Evolutionary conservation across 2,329 filamentous ascomycete species (phyloP).

Genomic region (Ceratocystis smalleyi): DNA sequence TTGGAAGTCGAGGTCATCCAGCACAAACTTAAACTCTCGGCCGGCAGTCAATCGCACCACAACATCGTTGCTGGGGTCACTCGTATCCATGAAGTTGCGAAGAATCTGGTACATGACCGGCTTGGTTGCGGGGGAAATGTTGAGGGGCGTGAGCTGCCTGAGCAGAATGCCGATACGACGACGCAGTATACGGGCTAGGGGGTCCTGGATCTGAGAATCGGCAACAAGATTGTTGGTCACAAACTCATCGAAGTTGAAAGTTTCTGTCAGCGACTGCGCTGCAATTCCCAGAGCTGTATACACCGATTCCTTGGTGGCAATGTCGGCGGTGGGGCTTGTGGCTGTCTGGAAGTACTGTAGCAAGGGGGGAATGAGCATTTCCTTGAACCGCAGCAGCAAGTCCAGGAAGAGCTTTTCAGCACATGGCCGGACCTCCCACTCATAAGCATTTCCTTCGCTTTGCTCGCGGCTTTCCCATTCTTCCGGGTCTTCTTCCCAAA

Average conservation of each 20-base stretch:
- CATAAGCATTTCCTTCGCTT: constrained; percentile 68
- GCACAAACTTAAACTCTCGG: constrained; percentile 62
- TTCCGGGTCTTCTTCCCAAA: constrained; percentile 89
- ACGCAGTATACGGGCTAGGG: constrained; percentile 63
- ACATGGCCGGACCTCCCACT: constrained; percentile 83
- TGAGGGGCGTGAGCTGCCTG: constrained; percentile 76
- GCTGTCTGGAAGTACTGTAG: constrained; percentile 70
- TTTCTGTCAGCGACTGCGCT: constrained; percentile 55
- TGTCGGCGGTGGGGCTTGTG: constrained; percentile 45
- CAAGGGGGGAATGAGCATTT: constrained; percentile 61
- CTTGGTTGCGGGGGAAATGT: constrained; percentile 51
- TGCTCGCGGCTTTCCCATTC: constrained; percentile 91
- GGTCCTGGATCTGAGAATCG: constrained; percentile 53
- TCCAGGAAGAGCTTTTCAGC: constrained; percentile 90
- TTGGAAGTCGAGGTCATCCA: constrained; percentile 73
- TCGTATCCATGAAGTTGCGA: constrained; percentile 63
- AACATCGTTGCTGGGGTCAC: constrained; percentile 68
- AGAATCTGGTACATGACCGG: constrained; percentile 77
- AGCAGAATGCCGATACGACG: constrained; percentile 78
- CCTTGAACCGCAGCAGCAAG: constrained; percentile 75
- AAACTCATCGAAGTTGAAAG: constrained; percentile 72
- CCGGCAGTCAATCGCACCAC: constrained; percentile 87
- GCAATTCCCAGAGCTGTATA: constrained; percentile 86
- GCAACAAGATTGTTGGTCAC: constrained; percentile 57
- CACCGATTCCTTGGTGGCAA: constrained; percentile 81